phyloP scores from a whole-genome alignment of 2,329 filamentous ascomycete species.

The Fusarium neocosmosporiellum region DNA sequence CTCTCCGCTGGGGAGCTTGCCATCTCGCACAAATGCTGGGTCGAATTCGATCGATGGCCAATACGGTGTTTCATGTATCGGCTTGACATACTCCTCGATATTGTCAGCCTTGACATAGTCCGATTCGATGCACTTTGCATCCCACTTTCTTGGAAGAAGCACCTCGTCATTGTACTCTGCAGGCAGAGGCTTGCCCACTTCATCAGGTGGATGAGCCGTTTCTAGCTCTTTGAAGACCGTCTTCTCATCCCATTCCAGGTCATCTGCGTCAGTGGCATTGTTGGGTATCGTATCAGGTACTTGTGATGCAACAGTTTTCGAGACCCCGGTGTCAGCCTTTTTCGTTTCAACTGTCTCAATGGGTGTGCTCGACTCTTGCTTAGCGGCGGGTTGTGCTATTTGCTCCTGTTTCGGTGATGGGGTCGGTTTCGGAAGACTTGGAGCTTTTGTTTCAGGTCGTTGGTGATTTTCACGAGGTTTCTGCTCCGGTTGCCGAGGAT shows the following conservation, averaged over 20 bases:
- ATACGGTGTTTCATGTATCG: constrained; percentile 53
- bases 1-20: constrained; percentile 37
- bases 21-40: constrained; percentile 53
- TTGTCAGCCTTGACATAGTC: constrained; percentile 58
- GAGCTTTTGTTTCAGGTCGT: constrained; percentile 13
- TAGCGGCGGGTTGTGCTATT: constrained; percentile 11
- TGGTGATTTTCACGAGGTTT: constrained; percentile 36
- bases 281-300: constrained; percentile 17
- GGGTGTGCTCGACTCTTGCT: constrained; percentile 18
- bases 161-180: constrained; percentile 56
- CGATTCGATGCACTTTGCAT: constrained; percentile 57
- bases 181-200: constrained; percentile 59
- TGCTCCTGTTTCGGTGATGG: constrained; percentile 43
- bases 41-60: constrained; percentile 57
- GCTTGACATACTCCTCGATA: constrained; percentile 54
- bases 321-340: constrained; percentile 15
- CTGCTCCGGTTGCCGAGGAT: constrained; percentile 39
- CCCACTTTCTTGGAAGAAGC: constrained; percentile 58
- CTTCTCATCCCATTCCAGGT: constrained; percentile 53
- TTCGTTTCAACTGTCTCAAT: constrained; percentile 13
- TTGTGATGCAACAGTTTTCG: constrained; percentile 11
- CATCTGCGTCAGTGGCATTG: constrained; percentile 41
- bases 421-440: constrained; percentile 31
- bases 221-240: constrained; percentile 53
- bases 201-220: constrained; percentile 53